Evolutionary conservation across 2,329 filamentous ascomycete species (phyloP).

Genomic region (Pestalotiopsis sp.): DNA sequence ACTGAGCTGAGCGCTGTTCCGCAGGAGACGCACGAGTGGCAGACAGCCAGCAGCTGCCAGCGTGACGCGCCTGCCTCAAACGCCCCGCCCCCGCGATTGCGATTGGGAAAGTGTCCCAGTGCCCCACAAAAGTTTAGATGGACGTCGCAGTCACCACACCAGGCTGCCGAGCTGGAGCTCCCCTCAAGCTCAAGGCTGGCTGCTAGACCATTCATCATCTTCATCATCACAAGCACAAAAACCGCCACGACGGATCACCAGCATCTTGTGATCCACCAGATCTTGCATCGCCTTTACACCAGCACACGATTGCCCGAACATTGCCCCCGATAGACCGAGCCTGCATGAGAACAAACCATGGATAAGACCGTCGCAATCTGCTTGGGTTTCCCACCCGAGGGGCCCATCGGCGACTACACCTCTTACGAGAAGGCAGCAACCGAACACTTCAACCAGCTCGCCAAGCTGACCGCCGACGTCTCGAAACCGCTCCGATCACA

Average conservation of each 20-base stretch:
- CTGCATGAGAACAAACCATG: conserved; percentile 28
- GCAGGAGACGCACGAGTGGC: not conserved
- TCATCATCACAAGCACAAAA: not conserved
- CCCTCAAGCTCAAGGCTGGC: conserved; percentile 6
- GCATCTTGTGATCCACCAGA: not conserved
- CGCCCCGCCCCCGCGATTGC: not conserved
- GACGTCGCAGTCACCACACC: not conserved
- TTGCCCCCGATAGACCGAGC: not conserved
- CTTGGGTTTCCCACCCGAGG: conserved; percentile 40
- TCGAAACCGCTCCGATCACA: conserved; percentile 31
- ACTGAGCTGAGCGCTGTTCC: not conserved
- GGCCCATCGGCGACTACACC: conserved; percentile 23
- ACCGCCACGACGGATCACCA: not conserved
- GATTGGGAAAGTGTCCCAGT: not conserved
- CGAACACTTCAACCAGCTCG: conserved; percentile 38
- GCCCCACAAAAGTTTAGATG: not conserved
- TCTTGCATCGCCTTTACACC: not conserved
- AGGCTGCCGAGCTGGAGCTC: not conserved
- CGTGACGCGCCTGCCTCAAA: not conserved
- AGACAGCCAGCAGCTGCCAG: not conserved
- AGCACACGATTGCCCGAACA: not conserved
- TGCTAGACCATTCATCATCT: not conserved
- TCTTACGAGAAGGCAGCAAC: conserved; percentile 41
- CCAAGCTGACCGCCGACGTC: conserved; percentile 36
- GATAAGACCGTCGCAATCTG: conserved; percentile 38